Conservation (phyloP, 768 basidiomycete genomes). For the Panaeolus papilionaceus region DNA sequence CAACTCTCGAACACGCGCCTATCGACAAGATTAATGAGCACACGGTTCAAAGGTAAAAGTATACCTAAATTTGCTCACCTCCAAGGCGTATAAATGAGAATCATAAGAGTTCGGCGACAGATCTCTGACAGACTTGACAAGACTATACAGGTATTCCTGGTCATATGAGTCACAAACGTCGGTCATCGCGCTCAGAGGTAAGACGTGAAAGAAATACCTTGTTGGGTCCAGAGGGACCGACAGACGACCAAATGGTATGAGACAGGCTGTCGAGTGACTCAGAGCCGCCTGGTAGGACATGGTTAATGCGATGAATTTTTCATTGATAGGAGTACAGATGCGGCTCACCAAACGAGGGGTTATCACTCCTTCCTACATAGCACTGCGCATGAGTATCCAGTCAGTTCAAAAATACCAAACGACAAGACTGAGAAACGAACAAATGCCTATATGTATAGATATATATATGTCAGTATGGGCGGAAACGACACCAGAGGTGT, state of each 20-base stretch:
- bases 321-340: too few relatives aligned
- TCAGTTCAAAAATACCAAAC: not conserved
- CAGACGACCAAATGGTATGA: constrained; percentile 69
- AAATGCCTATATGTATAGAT: constrained; percentile 46
- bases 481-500: not conserved
- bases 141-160: constrained; percentile 87
- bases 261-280: constrained; percentile 79
- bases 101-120: constrained; percentile 80
- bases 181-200: not conserved
- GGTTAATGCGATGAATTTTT: not conserved
- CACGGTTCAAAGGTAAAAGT: not conserved
- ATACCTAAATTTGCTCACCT: constrained; percentile 49
- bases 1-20: constrained; percentile 6
- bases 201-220: constrained; percentile 56
- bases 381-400: constrained; percentile 50
- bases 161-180: not conserved
- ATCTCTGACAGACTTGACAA: constrained; percentile 73
- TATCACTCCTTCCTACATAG: constrained; percentile 87
- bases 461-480: not conserved
- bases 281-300: constrained; percentile 66
- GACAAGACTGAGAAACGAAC: constrained; percentile 39
- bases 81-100: constrained; percentile 77
- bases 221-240: constrained; percentile 90
- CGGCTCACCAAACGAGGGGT: constrained; percentile 84
- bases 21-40: not conserved